A percentile compares a stretch with the other conserved stretches of the same genome.
Conservation (phyloP, 371 early-diverging fungal genomes). For the Basidiobolus meristosporus region DNA sequence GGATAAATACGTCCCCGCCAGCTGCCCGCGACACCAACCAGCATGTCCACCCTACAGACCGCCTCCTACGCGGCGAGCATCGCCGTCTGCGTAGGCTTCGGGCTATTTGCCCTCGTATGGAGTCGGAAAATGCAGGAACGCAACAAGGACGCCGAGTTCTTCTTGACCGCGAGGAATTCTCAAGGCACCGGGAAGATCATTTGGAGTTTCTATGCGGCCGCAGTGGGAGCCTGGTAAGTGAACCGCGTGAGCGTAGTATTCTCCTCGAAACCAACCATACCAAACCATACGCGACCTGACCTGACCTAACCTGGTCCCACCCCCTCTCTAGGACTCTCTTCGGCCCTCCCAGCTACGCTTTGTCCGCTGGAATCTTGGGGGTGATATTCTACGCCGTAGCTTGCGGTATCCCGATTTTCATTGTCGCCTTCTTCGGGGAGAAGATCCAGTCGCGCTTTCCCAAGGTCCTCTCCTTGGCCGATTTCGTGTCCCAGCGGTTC, state of each 20-base stretch:
- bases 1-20: too few relatives aligned
- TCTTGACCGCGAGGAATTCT: conserved; percentile 11
- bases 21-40: too few relatives aligned
- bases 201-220: conserved; percentile 8
- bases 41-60: too few relatives aligned
- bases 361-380: conserved; percentile 22
- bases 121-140: background rate
- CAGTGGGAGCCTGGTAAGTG: conserved; percentile 22
- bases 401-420: conserved; percentile 24
- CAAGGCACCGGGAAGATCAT: conserved; percentile 9
- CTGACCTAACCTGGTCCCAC: too few relatives aligned
- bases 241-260: too few relatives aligned
- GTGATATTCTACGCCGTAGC: conserved; percentile 23
- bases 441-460: conserved; percentile 19
- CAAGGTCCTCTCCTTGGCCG: conserved; percentile 16
- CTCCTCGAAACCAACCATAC: too few relatives aligned
- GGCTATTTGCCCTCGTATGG: background rate
- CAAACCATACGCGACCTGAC: too few relatives aligned
- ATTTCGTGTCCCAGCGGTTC: conserved; percentile 21
- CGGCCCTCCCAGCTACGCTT: conserved; percentile 13
- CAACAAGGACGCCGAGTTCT: conserved; percentile 1
- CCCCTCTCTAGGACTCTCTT: conserved; percentile 10
- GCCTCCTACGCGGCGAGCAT: too few relatives aligned
- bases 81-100: background rate
- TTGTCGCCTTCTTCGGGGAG: conserved; percentile 23